phyloP scores from a whole-genome alignment of 225 moss, liverwort and hornwort species.

The Thuidium tamariscinum region DNA sequence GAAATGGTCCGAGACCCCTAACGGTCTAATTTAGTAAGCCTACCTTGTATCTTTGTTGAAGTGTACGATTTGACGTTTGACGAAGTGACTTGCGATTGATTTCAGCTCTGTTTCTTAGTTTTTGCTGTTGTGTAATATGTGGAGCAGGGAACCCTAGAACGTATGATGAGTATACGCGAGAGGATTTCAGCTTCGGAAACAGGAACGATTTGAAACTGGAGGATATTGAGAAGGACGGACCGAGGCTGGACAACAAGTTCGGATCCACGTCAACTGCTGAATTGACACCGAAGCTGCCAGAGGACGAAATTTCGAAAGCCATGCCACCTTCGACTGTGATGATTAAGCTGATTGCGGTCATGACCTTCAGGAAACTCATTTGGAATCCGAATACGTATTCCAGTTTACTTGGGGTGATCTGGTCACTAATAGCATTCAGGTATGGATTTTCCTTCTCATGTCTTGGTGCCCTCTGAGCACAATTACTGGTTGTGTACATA shows the following conservation, averaged over 20 bases:
- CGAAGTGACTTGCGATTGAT: not conserved
- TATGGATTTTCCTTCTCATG: not conserved
- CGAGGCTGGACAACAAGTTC: constrained; percentile 75
- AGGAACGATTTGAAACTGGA: constrained; percentile 76
- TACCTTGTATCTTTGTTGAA: not conserved
- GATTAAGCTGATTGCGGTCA: constrained; percentile 74
- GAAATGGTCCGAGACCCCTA: not conserved
- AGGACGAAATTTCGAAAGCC: constrained; percentile 31
- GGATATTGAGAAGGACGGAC: constrained; percentile 74
- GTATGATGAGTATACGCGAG: constrained; percentile 73
- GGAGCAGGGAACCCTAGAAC: constrained; percentile 43
- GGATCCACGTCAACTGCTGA: constrained; percentile 83
- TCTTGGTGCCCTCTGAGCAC: not conserved
- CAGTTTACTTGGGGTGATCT: constrained; percentile 65
- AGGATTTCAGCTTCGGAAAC: constrained; percentile 97
- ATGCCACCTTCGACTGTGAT: constrained; percentile 89
- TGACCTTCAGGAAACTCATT: constrained; percentile 85
- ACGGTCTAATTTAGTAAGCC: not conserved
- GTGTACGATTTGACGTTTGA: not conserved
- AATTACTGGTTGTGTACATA: not conserved
- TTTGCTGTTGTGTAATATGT: not conserved
- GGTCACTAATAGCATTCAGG: constrained; percentile 88
- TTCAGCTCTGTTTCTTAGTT: not conserved
- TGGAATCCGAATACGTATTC: constrained; percentile 96
- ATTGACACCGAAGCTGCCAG: constrained; percentile 71